Percentiles rank a stretch among this genome's conserved stretches.
Conservation (phyloP, 2,329 filamentous ascomycete species). For the Diaporthe velutina region DNA sequence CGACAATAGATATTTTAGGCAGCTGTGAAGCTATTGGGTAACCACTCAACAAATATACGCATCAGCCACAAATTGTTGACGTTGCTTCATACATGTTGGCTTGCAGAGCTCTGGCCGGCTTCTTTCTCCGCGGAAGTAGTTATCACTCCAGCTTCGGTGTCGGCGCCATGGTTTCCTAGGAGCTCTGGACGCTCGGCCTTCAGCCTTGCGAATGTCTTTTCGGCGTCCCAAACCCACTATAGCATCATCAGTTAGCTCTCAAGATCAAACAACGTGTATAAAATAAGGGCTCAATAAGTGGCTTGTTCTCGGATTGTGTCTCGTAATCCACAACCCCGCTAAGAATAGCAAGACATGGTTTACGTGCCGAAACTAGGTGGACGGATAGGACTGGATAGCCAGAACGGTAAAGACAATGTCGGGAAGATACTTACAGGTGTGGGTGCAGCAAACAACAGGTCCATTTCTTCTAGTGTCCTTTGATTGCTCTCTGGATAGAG, state of each 20-base stretch:
- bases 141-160: constrained; percentile 45
- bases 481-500: constrained; percentile 82
- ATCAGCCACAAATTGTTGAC: too few relatives aligned
- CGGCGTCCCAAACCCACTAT: constrained; percentile 41
- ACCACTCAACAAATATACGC: too few relatives aligned
- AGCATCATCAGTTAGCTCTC: neutral
- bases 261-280: neutral
- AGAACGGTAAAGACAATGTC: neutral
- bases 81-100: neutral
- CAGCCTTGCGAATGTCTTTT: constrained; percentile 41
- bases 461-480: constrained; percentile 81
- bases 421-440: constrained; percentile 6
- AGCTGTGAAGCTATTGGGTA: too few relatives aligned
- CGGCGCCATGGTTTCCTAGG: constrained; percentile 15
- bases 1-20: too few relatives aligned
- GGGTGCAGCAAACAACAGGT: constrained; percentile 75
- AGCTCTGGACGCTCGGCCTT: constrained; percentile 42
- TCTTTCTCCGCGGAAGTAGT: neutral
- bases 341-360: neutral
- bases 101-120: neutral
- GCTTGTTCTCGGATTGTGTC: neutral
- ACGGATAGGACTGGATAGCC: neutral
- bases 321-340: neutral
- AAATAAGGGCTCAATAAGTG: neutral
- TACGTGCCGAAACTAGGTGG: neutral